Percentiles rank a stretch among this genome's conserved stretches.
Conservation (phyloP, 495 filamentous ascomycete species). For the Aspergillus indologenus region DNA sequence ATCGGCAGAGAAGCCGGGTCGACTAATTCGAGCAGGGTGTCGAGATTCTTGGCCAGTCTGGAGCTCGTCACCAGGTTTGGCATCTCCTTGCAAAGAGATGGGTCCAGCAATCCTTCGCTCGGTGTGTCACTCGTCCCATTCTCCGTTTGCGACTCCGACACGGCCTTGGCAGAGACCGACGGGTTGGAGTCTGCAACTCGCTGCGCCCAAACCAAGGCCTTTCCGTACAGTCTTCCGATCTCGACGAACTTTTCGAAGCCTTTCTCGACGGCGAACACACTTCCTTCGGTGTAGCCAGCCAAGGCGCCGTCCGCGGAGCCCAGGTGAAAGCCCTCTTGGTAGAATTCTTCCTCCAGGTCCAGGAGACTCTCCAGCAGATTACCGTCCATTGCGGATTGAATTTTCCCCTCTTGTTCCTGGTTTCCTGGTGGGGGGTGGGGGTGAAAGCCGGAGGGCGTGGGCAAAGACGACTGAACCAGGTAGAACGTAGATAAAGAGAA, state of each 20-base stretch:
- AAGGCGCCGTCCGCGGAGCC: slow-evolving; percentile 74
- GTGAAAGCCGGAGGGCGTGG: neutral
- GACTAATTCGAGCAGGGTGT: slow-evolving; percentile 67
- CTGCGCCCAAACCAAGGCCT: slow-evolving; percentile 74
- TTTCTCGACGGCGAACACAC: slow-evolving; percentile 84
- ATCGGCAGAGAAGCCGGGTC: slow-evolving; percentile 76
- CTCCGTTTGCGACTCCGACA: neutral
- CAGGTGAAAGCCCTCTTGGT: slow-evolving; percentile 75
- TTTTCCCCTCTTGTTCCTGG: neutral
- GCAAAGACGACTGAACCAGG: neutral
- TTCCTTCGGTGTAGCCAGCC: slow-evolving; percentile 82
- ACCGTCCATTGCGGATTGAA: slow-evolving; percentile 29
- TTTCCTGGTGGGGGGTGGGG: too few relatives aligned
- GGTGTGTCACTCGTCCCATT: slow-evolving; percentile 5
- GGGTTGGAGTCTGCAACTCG: slow-evolving; percentile 39
- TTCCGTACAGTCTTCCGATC: slow-evolving; percentile 78
- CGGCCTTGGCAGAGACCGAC: neutral
- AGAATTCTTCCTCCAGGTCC: slow-evolving; percentile 78
- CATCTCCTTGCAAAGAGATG: slow-evolving; percentile 36
- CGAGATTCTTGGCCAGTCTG: slow-evolving; percentile 70
- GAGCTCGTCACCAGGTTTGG: slow-evolving; percentile 53
- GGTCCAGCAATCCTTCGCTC: slow-evolving; percentile 25
- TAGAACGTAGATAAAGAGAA: slow-evolving; percentile 1
- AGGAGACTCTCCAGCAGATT: slow-evolving; percentile 72
- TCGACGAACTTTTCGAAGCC: slow-evolving; percentile 88